Evolutionary conservation across 331 rosid genomes (phyloP).

Genomic region (Arachis monticola): DNA sequence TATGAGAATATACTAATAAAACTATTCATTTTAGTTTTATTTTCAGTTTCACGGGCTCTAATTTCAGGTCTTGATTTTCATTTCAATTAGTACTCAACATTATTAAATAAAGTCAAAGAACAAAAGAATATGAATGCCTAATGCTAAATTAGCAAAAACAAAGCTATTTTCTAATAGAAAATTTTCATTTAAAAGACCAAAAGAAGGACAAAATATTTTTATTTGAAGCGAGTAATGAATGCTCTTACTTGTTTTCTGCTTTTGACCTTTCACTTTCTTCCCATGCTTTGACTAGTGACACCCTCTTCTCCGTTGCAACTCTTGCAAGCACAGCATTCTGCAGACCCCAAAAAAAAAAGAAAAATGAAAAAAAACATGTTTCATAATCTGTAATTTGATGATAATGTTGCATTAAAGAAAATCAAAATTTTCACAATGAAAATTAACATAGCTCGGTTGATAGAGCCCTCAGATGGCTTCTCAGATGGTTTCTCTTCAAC

Average conservation of each 20-base stretch:
- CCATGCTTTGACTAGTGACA: conserved; percentile 87
- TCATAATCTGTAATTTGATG: neutral
- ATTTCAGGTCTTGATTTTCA: neutral
- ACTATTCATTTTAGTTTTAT: too few relatives aligned
- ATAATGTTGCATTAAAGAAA: neutral
- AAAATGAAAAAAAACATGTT: too few relatives aligned
- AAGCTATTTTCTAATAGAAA: neutral
- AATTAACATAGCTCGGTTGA: conserved; percentile 55
- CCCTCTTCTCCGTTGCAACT: conserved; percentile 80
- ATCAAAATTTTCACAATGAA: neutral
- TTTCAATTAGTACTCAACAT: conserved; percentile 4
- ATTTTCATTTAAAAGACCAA: neutral
- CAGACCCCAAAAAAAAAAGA: conserved; percentile 1
- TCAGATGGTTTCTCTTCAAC: conserved; percentile 38
- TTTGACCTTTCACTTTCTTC: conserved; percentile 90
- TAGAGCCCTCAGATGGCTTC: conserved; percentile 49
- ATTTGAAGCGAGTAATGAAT: conserved; percentile 11
- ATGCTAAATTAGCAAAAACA: neutral
- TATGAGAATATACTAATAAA: too few relatives aligned
- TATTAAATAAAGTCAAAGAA: conserved; percentile 15
- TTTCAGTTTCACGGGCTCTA: too few relatives aligned
- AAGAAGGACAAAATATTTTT: neutral
- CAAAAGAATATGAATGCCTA: neutral
- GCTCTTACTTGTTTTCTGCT: conserved; percentile 78
- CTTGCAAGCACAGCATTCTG: conserved; percentile 73